Base-by-base conservation (phyloP, 2,329 filamentous ascomycete species). In the Apiospora rasikravindrae region DNA sequence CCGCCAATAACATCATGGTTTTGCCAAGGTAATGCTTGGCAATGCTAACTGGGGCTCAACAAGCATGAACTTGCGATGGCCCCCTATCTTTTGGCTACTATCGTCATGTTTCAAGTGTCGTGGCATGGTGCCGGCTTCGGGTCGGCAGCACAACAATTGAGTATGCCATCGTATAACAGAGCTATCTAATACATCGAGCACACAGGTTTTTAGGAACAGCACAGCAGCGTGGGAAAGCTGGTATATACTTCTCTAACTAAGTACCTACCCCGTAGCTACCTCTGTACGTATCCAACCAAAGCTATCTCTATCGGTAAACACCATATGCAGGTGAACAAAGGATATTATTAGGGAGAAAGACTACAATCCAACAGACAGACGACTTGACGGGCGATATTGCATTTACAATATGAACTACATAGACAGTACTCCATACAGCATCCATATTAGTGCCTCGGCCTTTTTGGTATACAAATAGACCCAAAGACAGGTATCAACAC, bases 21-120 rank as follows among this genome's bases (percentile, higher is more conserved):
- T 40, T 64, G 57, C 29, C 33, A 64, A 64, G 57, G 19, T 8
- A 64, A n/a, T 2, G 33, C 57, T 64, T 64, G 57, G 57, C 57
- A 40, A 22, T 37, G 19, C 33, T n/a, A 14, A 40, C 57, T 14
- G 57, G 57, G 57, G 57, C 57, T 61, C 53, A 61, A 61, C 57
- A 40, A 64, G 57, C 57, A 37, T 64, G 57, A 64, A 64, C 22
- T n/a, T 64, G 57, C 57, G 33, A 64, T 33, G 51, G 57, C 57
- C 57, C 44, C 57, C 57, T 64, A 64, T 64, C 33, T 33, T 37
- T 22, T 22, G 19, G 33, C 29, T n/a, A 29, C 53, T 29, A 64
- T 64, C 29, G 29, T 64, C 57, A 40, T 40, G 57, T 64, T 64
- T 64, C 57, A 64, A 64, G 33, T 13, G 33, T 4, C 33, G 24